Evolutionary conservation across 345 rosid genomes (phyloP).

Genomic region (Viola odorata): DNA sequence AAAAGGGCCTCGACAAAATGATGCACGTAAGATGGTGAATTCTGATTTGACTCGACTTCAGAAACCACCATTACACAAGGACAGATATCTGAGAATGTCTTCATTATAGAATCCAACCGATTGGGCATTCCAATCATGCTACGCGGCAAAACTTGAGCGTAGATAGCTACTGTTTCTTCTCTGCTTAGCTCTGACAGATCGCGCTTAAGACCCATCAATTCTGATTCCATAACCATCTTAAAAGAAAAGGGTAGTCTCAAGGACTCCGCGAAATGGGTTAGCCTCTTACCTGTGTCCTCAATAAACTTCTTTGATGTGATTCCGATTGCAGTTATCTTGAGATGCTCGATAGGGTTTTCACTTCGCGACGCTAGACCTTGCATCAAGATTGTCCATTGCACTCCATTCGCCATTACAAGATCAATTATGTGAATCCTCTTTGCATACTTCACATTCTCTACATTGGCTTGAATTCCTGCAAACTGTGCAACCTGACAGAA

Average conservation of each 20-base stretch:
- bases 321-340: constrained; percentile 43
- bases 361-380: constrained; percentile 39
- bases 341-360: constrained; percentile 29
- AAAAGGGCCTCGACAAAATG: constrained; percentile 43
- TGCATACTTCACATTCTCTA: constrained; percentile 35
- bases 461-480: constrained; percentile 40
- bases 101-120: constrained; percentile 35
- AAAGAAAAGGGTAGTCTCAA: constrained; percentile 35
- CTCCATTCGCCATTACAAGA: constrained; percentile 30
- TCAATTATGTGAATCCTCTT: constrained; percentile 42
- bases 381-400: constrained; percentile 43
- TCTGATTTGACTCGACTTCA: constrained; percentile 41
- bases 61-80: constrained; percentile 37
- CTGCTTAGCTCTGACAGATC: constrained; percentile 26
- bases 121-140: constrained; percentile 22
- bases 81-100: constrained; percentile 23
- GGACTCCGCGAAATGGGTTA: constrained; percentile 32
- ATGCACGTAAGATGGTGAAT: constrained; percentile 34
- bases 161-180: constrained; percentile 33
- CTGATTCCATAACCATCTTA: constrained; percentile 30
- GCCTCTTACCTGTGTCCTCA: constrained; percentile 36
- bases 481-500: constrained; percentile 33
- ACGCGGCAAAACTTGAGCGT: constrained; percentile 9
- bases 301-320: constrained; percentile 14
- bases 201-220: constrained; percentile 35